Conservation (phyloP, 768 basidiomycete species). For the Tricholoma sp. region DNA sequence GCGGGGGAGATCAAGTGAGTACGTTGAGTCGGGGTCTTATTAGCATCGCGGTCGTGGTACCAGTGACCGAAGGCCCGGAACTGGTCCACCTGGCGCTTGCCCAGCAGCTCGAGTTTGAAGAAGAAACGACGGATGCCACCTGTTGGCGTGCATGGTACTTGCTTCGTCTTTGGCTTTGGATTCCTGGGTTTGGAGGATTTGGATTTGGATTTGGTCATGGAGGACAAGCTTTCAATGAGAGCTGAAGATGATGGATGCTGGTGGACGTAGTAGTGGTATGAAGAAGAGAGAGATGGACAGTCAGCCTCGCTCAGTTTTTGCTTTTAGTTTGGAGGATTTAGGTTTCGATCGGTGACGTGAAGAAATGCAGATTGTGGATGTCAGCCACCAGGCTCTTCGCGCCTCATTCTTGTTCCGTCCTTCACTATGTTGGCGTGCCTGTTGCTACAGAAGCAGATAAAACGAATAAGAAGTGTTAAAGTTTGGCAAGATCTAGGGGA, state of each 20-base stretch:
- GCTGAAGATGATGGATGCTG: neutral
- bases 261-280: neutral
- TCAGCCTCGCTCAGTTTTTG: neutral
- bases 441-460: too few species aligned
- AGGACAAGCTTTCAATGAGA: neutral
- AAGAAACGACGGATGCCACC: slow-evolving; percentile 33
- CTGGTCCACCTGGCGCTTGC: slow-evolving; percentile 10
- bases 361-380: neutral
- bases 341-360: neutral
- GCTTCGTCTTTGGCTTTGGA: neutral
- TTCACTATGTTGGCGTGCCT: too few species aligned
- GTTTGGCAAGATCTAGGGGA: too few species aligned
- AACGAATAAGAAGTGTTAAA: too few species aligned
- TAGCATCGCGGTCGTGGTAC: slow-evolving; percentile 15
- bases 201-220: neutral
- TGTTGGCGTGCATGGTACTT: slow-evolving; percentile 6
- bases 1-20: neutral
- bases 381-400: neutral
- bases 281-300: neutral
- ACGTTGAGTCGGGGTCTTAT: neutral
- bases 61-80: slow-evolving; percentile 9
- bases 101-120: slow-evolving; percentile 32
- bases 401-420: neutral
- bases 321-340: neutral
- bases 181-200: slow-evolving; percentile 1